Evolutionary conservation across 2,329 filamentous ascomycete species (phyloP), one percentile per base, ranked within the genome.

Genomic region (Neocucurbitaria cava): DNA sequence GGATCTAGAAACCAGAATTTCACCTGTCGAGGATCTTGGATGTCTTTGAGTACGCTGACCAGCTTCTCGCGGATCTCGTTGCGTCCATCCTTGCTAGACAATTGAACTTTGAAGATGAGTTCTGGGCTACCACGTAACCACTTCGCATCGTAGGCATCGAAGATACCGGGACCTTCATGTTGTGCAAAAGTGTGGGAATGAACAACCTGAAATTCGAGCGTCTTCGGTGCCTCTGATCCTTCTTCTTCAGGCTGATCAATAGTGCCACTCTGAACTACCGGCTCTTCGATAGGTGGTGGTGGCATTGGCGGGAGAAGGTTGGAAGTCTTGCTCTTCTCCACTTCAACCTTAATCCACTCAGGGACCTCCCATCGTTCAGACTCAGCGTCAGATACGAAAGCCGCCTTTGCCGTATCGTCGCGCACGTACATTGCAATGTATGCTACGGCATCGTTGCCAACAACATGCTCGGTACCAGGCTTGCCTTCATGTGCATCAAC

Each of bases 401-500:
- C 62, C 3, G 62, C 52, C 1, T 69, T 56, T 2, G 79, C 69
- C 31, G 81, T 67, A 59, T 83, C 82, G 28, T 78, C 77, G 41
- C 83, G 83, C 18, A 86, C 75, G 61, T 87, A 87, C 71, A 85
- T 78, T 13, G 75, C 82, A 50, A 84, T 76, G 58, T 86, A 85
- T 18, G 83, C 83, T 10, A 85, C 74, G 23, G 82, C 73, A 46
- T 82, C 78, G 18, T 79, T 78, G 1, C 72, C 72, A 44, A 75
- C 70, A 20, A 79, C 71, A 36, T 71, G 72, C 39, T 69, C 75
- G 9, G 67, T 63, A 13, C 64, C 65, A 20, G 62, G 48, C 45
- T 80, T 78, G 11, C 83, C 84, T 59, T 85, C 78, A 49, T 85
- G 82, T 5, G 71, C 73, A 15, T 79, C 77, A 21, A 85, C 66